A percentile compares a stretch with the other conserved stretches of the same genome.
phyloP scores from a whole-genome alignment of 106 monocot species.

The Vanilla planifolia region DNA sequence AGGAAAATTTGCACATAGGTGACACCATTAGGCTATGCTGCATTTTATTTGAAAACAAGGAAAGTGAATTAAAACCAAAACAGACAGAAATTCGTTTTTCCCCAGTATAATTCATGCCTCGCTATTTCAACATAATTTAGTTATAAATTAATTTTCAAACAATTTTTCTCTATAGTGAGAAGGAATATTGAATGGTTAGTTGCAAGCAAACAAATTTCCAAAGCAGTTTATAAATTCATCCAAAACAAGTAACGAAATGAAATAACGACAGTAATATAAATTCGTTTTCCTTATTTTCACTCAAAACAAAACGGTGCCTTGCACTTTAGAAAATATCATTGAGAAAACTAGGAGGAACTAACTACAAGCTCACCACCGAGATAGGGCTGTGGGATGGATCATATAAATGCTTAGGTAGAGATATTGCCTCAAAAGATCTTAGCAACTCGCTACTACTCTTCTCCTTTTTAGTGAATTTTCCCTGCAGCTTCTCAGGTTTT shows the following conservation, averaged over 20 bases:
- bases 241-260: background rate
- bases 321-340: background rate
- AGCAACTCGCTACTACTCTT: background rate
- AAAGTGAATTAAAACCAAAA: background rate
- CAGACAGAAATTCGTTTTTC: too few relatives aligned
- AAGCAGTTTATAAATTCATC: constrained; percentile 2
- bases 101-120: too few relatives aligned
- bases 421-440: constrained; percentile 1
- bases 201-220: too few relatives aligned
- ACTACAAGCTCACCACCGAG: constrained; percentile 29
- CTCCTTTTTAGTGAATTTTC: background rate
- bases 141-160: too few relatives aligned
- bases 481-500: constrained; percentile 5
- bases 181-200: too few relatives aligned
- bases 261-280: background rate
- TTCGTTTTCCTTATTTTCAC: background rate
- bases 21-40: background rate
- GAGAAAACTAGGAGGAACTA: too few relatives aligned
- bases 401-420: constrained; percentile 21
- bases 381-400: constrained; percentile 38
- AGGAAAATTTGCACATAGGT: background rate
- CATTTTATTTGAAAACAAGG: background rate
- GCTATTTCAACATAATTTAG: too few relatives aligned
- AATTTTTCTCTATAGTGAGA: too few relatives aligned
- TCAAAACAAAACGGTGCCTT: background rate